Evolutionary conservation across 495 filamentous ascomycete species (phyloP), one percentile per base, ranked within the genome.

Genomic region (Xylaria cubensis): DNA sequence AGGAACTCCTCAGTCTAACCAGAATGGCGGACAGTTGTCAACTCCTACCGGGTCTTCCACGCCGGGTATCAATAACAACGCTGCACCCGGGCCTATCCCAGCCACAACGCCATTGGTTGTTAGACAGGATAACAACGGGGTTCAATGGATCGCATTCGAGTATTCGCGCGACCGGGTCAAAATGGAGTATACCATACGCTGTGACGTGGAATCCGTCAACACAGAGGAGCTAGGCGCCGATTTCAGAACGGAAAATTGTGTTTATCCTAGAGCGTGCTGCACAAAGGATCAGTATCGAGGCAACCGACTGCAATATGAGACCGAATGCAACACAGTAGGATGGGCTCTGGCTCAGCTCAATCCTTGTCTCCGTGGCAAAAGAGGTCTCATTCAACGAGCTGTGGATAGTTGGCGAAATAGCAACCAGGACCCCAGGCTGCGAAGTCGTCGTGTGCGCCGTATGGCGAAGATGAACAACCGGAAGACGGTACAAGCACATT

Each of bases 341-440:
- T 99, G 96, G 96, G 96, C 95, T 29, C 82, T 99, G 72, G 97
- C 97, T 3, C 91, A 97, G 74, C 85, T 98, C 51, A 99, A 99
- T 80, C 92, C 94, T 1, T 92, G 92, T 56, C 87, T 99, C 36
- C 87, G 95, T 64, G 95, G 94, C 64, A 99, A 99, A 83, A 89
- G 96, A 63, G 96, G 96, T 10, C 86, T 99, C 73, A 99, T 99
- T 72, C 96, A 99, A 82, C 89, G 96, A 62, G 96, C 96, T 24
- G 96, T 99, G 42, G 96, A 99, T 82, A 98, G 95, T 81, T 98
- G 96, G 96, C 86, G 96, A 61, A 99, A 99, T 82, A 98, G 97
- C 86, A 98, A 98, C 81, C 94, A 97, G 82, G 96, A 99, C 74
- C 92, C 93, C 24, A 88, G 94, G 72, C 83, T 98, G 76, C 90